Percentiles rank a stretch among this genome's conserved stretches.
phyloP scores from a whole-genome alignment of 108 stramenopile species.

The Fragilaria crotonensis region DNA sequence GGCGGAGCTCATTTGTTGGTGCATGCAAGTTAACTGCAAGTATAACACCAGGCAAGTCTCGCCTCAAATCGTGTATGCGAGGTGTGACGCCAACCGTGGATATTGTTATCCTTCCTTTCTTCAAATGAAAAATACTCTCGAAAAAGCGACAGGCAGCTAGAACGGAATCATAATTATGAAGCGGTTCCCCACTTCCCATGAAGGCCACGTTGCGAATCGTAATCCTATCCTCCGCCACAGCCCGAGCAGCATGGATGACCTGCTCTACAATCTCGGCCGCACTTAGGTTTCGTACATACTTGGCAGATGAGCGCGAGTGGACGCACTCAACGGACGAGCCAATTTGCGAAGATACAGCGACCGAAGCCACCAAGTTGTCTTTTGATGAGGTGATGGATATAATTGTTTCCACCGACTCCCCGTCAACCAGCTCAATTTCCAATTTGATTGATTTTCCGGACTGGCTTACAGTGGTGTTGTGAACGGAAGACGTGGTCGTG shows the following conservation, averaged over 20 bases:
- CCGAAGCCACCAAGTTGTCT: constrained; percentile 38
- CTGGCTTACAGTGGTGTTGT: constrained; percentile 34
- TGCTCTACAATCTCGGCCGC: constrained; percentile 97
- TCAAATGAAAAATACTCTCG: constrained; percentile 82
- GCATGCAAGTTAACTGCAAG: constrained; percentile 96
- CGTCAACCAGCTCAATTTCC: constrained; percentile 73
- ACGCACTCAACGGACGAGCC: constrained; percentile 95
- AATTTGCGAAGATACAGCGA: constrained; percentile 90
- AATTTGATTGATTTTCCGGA: constrained; percentile 77
- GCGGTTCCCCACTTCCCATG: constrained; percentile 98
- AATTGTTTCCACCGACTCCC: constrained; percentile 81
- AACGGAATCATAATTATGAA: constrained; percentile 89
- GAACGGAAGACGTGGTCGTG: constrained; percentile 52
- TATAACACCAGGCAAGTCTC: constrained; percentile 89
- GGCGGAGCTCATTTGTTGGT: constrained; percentile 88
- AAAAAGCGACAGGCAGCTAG: constrained; percentile 78
- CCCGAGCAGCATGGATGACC: constrained; percentile 68
- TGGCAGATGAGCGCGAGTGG: constrained; percentile 96
- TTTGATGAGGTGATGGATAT: constrained; percentile 71
- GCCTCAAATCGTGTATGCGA: constrained; percentile 87
- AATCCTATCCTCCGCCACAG: constrained; percentile 30
- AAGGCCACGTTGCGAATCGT: constrained; percentile 91
- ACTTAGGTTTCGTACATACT: constrained; percentile 83
- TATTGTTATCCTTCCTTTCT: constrained; percentile 89
- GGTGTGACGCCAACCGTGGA: constrained; percentile 96